Evolutionary conservation across 352 stramenopile genomes (phyloP), one percentile per base, ranked within the genome.

Genomic region (Blastocystis sp.): DNA sequence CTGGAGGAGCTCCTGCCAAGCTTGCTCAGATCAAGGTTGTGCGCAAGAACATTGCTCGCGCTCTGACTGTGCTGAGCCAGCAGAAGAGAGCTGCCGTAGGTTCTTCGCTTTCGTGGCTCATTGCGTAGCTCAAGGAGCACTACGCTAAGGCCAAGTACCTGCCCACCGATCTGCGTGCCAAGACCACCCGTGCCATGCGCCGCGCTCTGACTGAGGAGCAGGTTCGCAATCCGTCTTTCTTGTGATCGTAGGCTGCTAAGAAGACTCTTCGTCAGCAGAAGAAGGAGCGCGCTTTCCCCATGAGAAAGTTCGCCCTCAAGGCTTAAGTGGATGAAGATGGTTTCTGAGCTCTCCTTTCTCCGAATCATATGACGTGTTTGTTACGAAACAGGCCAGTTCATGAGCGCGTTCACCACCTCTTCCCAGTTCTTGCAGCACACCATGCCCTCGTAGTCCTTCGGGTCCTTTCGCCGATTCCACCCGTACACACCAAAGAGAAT

Each of bases 11-110:
- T 59, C 95, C 96, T 77, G 98, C 95, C 62, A 99, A 99, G 94
- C 95, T 99, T 89, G 94, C 95, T 91, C 98, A 99, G 94, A 99
- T 99, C 92, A 96, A 96, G 90, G 92, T 95, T 61, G 97, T 99
- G 28, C 96, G 97, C 92, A 99, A 99, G 92, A 96, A 94, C 87
- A 99, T 99, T 91, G 97, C 97, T 45, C 96, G 97, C 89, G 94
- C 98, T 61, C 93, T 99, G 82, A 99, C 97, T 87, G 96, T 99
- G 63, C 97, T 98, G 95, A 99, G 99, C 94, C 95, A 98, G 93
- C 97, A 95, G 91, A 94, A 98, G 92, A 99, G 98, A 95, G 93
- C 94, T 84, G 97, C 96, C 92, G 89, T 92, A 76, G 89, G 63
- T 48, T 61, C 42, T 40, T n/a, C 28, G n/a, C 52, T 1, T 52